Evolutionary conservation across 148 eudicot species (phyloP), one percentile per base, ranked within the genome.

Genomic region (Chenopodium formosanum): DNA sequence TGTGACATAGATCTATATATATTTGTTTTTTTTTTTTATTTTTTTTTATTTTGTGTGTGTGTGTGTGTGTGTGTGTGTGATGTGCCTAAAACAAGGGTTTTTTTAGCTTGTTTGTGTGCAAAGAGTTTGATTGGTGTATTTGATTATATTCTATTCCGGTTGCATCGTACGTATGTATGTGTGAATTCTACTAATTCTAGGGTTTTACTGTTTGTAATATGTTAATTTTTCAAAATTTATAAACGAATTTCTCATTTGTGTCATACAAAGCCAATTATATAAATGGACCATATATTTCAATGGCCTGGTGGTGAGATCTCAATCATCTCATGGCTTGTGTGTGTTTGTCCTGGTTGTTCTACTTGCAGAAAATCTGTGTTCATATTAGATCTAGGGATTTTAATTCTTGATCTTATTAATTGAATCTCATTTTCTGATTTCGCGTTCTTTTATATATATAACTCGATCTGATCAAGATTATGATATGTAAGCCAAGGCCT

Each of bases 201-300:
- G 85, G 81, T 82, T 82, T 82, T 48, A 78, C 81, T 64, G 56
- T 77, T 70, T 77, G 66, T 4, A 47, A 46, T 12, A 2, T 79
- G 67, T 79, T 10, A 17, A 13, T 19, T 22, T 48, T 11, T 0
- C 14, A 40, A 40, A 40, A 40, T 44, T 44, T 23, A 0, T 23
- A 2, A 11, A 47, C 1, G 31, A 47, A 46, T 40, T 32, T 16
- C 12, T 4, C 23, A 14, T 46, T 3, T 62, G 25, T 62, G 62
- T 17, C 7, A 13, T 60, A n/a, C 64, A 25, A 62, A 62, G n/a
- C 7, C 27, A 1, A 62, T 62, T 9, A 1, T n/a, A 20, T 22
- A 62, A 20, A 2, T 62, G 27, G 66, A 22, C 6, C 6, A 62
- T n/a, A 5, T 62, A 25, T 62, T 67, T 25, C 70, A 67, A 62